Base-by-base conservation (phyloP, 305 asterid genomes). In the Andrographis paniculata region DNA sequence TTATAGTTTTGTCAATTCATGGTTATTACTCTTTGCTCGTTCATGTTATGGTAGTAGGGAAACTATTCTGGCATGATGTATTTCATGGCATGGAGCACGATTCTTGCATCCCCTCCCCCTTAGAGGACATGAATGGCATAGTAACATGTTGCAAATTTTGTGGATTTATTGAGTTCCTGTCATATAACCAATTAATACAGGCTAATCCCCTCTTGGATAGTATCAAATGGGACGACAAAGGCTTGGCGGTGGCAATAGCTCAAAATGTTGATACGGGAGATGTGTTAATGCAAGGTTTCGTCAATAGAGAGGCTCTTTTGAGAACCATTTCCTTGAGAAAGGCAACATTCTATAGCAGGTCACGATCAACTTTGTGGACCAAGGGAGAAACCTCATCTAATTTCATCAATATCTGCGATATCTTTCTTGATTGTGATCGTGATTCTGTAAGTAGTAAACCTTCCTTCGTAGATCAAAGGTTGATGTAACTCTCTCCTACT, bases 311-410 rank as follows among this genome's bases (percentile, higher is more conserved):
- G 33, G 95, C 95, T 40, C 84, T 88, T 55, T 45, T 61, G 16
- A 71, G 45, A 24, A 80, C 96, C 20, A 69, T 89, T 50, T 70
- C 88, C 50, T 82, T 88, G 31, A 62, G 73, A 20, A 80, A 80
- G 72, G 99, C 95, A 41, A 87, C 96, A 33, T 91, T 87, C 60
- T 91, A 61, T 58, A 87, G 96, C 73, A 62, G 99, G 76, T 87
- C 95, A 8, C 48, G 96, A 5, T 87, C 94, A 31, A 58, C 78
- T 62, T 63, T 91, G 52, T 91, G 96, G 95, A 87, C 84, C n/a
- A 91, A 91, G 69, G 96, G 99, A 41, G 99, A 87, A 55, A 91
- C 94, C 20, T 91, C 99, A 4, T 75, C 62, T 68, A 91, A 91
- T 72, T 87, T 87, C 69, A 91, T 91, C 66, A 83, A 87, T 52